A percentile compares a stretch with the other conserved stretches of the same genome.
These are phyloP conservation scores for Areca catechu DNA, from an alignment of 176 grass and related monocot genomes.

Conservation along the genomic window DNA sequence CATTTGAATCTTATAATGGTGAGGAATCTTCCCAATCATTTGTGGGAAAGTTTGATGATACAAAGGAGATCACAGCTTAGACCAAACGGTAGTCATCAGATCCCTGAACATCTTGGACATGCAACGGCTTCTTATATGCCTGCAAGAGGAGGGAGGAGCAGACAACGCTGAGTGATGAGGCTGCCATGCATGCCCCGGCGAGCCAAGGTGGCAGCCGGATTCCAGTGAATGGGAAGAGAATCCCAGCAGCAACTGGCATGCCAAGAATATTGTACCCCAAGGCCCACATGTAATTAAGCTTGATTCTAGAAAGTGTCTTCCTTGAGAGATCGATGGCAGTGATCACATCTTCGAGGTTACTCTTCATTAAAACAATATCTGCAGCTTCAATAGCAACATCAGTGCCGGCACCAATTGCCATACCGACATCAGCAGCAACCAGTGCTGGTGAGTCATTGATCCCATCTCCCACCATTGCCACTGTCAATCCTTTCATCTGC, in stretches of 20 bases:
- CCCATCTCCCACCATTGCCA: slow-evolving; percentile 91
- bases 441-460: slow-evolving; percentile 83
- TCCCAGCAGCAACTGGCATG: slow-evolving; percentile 60
- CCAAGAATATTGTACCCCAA: slow-evolving; percentile 85
- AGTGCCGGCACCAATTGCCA: slow-evolving; percentile 81
- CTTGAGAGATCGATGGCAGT: slow-evolving; percentile 87
- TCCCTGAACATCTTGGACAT: slow-evolving; percentile 21
- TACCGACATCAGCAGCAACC: slow-evolving; percentile 72
- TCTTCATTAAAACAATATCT: slow-evolving; percentile 79
- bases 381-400: slow-evolving; percentile 86
- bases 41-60: too few relatives aligned
- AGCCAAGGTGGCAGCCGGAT: slow-evolving; percentile 88
- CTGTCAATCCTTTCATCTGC: slow-evolving; percentile 64
- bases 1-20: too few relatives aligned
- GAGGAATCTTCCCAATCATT: too few relatives aligned
- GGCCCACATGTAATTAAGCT: slow-evolving; percentile 87
- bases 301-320: slow-evolving; percentile 68
- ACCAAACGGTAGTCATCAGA: not conserved
- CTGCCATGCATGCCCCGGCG: slow-evolving; percentile 81
- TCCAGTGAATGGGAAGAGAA: slow-evolving; percentile 65
- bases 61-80: too few relatives aligned
- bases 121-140: slow-evolving; percentile 74
- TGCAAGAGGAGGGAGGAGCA: slow-evolving; percentile 88
- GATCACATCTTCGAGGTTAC: slow-evolving; percentile 79
- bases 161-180: slow-evolving; percentile 79